phyloP scores from a whole-genome alignment of 2,329 filamentous ascomycete genomes.

The Pleoardoris graminearum region DNA sequence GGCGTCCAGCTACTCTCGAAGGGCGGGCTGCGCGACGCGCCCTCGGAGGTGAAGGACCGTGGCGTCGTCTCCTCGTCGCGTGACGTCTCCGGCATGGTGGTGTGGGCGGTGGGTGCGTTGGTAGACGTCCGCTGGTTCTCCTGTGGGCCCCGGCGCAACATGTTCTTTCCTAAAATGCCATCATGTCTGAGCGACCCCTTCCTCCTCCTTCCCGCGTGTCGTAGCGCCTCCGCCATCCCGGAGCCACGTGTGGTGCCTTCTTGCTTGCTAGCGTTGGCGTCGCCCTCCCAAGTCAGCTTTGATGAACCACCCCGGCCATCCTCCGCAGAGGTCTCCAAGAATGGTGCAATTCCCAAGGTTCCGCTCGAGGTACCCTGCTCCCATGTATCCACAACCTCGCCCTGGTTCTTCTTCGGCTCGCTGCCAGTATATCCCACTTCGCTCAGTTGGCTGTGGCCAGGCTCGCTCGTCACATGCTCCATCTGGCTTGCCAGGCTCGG shows the following conservation, averaged over 20 bases:
- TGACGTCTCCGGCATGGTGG: conserved; percentile 21
- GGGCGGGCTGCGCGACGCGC: conserved; percentile 38
- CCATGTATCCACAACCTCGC: conserved; percentile 31
- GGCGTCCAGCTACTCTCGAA: conserved; percentile 36
- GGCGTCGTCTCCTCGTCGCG: conserved; percentile 24
- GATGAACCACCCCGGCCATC: conserved; percentile 16
- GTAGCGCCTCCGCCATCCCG: conserved; percentile 42
- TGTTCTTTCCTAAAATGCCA: conserved; percentile 76
- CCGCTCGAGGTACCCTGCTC: conserved; percentile 64
- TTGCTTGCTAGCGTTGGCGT: conserved; percentile 11
- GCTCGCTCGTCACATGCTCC: background rate
- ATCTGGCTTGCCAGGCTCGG: background rate
- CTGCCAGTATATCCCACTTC: conserved; percentile 10
- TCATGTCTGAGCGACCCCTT: conserved; percentile 86
- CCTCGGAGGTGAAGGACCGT: conserved; percentile 46
- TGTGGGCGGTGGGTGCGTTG: conserved; percentile 21
- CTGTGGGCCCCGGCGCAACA: conserved; percentile 34
- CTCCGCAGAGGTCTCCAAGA: conserved; percentile 60
- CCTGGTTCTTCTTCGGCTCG: conserved; percentile 8
- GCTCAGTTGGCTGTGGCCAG: conserved; percentile 15
- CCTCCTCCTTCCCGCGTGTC: conserved; percentile 63
- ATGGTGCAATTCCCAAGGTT: conserved; percentile 70
- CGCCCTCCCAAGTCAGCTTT: conserved; percentile 1
- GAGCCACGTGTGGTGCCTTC: conserved; percentile 1
- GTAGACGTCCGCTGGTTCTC: conserved; percentile 23